Evolutionary conservation across 768 basidiomycete species (phyloP), one percentile per base, ranked within the genome.

Genomic region (Rhodotorula sphaerocarpa): DNA sequence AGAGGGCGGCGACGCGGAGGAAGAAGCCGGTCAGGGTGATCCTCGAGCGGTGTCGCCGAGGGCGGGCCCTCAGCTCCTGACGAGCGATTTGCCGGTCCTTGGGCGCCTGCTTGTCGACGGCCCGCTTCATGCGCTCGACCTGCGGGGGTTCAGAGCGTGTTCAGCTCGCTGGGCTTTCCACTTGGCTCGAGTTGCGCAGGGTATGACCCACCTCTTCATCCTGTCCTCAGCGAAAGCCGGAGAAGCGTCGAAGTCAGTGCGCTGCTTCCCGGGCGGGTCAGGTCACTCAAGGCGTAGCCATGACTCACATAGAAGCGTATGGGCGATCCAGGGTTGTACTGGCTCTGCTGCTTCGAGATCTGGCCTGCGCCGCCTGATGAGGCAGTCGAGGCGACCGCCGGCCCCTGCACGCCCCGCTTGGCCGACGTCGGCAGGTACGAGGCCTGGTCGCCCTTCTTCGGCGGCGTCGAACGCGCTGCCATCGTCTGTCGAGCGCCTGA

Each of bases 101-200:
- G 5, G 30, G 23, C 1, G 59, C 55, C 20, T 31, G 42, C 41
- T 66, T 41, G 34, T 57, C 59, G 55, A 66, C 28, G 9, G 55
- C 55, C 21, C 20, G 15, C 34, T 68, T 58, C 67, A 68, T 64
- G 2, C 56, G 55, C 27, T 63, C 42, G 27, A 68, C 62, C 67
- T 68, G 55, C 25, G n/a, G n/a, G n/a, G n/a, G n/a, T n/a, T 23
- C 23, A 41, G 42, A 39, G 12, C 12, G 44, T n/a, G 39, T 30
- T n/a, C 11, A 31, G 45, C 20, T 21, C 43, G n/a, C n/a, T n/a
- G n/a, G n/a, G n/a, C n/a, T n/a, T n/a, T n/a, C n/a, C n/a, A n/a
- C n/a, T n/a, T n/a, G n/a, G n/a, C n/a, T n/a, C n/a, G n/a, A n/a
- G n/a, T n/a, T n/a, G n/a, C n/a, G n/a, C n/a, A n/a, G n/a, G n/a